phyloP scores from a whole-genome alignment of 2,329 filamentous ascomycete species.

The Aspergillus fischeri region DNA sequence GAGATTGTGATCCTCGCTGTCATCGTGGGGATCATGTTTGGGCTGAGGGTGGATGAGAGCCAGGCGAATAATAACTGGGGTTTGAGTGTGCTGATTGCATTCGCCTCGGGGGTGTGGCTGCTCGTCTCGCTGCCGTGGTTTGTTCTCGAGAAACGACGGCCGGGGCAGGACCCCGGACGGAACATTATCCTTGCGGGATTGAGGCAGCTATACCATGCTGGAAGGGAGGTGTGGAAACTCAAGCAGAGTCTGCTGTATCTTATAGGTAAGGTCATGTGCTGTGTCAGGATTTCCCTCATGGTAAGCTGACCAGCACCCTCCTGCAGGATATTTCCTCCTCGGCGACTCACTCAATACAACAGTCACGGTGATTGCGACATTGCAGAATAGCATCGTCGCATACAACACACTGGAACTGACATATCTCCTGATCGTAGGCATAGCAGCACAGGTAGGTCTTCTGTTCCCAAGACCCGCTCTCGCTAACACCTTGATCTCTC shows the following conservation, averaged over 20 bases:
- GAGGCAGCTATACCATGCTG: constrained; percentile 58
- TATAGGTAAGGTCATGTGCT: constrained; percentile 40
- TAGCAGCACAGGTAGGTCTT: constrained; percentile 53
- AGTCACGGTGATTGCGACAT: constrained; percentile 62
- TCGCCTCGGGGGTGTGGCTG: constrained; percentile 62
- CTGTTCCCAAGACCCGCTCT: background rate
- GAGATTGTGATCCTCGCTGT: constrained; percentile 62
- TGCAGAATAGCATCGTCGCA: constrained; percentile 62
- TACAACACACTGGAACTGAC: constrained; percentile 64
- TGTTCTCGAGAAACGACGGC: constrained; percentile 51
- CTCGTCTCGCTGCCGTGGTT: constrained; percentile 53
- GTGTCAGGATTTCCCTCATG: background rate
- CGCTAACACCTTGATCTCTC: background rate
- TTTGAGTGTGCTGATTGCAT: constrained; percentile 61
- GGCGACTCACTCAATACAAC: constrained; percentile 69
- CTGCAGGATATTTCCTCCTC: constrained; percentile 58
- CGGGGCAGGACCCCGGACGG: constrained; percentile 51
- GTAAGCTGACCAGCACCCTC: background rate
- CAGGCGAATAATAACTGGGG: constrained; percentile 63
- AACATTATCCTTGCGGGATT: constrained; percentile 55
- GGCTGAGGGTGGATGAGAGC: constrained; percentile 56
- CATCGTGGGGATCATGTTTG: constrained; percentile 62
- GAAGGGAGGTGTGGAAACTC: constrained; percentile 58
- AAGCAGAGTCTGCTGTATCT: constrained; percentile 65
- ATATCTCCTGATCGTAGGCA: constrained; percentile 64